Conservation (phyloP, 2,329 filamentous ascomycete genomes). For the Sclerotinia spermophila region DNA sequence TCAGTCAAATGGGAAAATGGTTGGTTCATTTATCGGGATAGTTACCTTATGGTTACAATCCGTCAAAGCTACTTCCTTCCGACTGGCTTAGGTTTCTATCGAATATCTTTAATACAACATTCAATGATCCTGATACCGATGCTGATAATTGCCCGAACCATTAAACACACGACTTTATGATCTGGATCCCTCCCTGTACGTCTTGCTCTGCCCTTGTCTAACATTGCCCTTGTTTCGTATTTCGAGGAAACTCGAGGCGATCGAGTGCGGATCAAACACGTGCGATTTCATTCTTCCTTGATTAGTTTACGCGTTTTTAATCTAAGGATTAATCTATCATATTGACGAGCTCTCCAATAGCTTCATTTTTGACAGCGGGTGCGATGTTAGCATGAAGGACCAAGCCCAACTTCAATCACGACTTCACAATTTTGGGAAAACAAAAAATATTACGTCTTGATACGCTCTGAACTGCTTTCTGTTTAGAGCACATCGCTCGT, state of each 20-base stretch:
- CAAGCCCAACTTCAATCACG: neutral
- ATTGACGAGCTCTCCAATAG: neutral
- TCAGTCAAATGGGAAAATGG: neutral
- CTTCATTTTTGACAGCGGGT: slow-evolving; percentile 11
- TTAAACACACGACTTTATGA: slow-evolving; percentile 9
- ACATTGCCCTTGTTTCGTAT: neutral
- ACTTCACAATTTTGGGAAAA: too few relatives aligned
- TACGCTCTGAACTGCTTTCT: neutral
- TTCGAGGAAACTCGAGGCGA: neutral
- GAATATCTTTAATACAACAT: slow-evolving; percentile 14
- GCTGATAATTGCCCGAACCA: slow-evolving; percentile 13
- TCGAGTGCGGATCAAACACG: slow-evolving; percentile 14
- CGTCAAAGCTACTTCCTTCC: neutral
- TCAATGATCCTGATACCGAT: slow-evolving; percentile 4
- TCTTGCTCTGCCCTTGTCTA: neutral
- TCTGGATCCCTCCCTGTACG: neutral
- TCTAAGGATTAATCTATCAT: neutral
- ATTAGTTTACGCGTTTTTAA: neutral
- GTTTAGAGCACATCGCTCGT: neutral
- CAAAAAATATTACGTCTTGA: neutral
- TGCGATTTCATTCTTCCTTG: neutral
- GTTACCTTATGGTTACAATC: slow-evolving; percentile 6
- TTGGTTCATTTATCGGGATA: neutral
- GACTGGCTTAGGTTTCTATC: slow-evolving; percentile 6
- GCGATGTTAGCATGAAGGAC: neutral